phyloP scores from a whole-genome alignment of 208 protist genomes.

The Wallacemonas sp. region DNA sequence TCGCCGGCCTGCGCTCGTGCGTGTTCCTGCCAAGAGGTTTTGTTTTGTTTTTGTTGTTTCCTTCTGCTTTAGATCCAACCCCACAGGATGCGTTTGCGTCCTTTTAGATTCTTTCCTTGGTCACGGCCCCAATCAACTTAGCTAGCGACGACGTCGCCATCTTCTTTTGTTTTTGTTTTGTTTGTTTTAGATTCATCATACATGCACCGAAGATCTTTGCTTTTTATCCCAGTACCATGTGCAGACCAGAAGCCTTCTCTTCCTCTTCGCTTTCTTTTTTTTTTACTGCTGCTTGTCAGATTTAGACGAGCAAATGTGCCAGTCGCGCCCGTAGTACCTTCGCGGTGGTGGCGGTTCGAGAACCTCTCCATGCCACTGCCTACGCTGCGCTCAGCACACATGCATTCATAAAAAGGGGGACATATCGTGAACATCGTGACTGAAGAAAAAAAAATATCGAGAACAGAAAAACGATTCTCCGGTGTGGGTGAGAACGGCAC shows the following conservation, averaged over 20 bases:
- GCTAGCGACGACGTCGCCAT: neutral
- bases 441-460: conserved; percentile 2
- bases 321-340: too few relatives aligned
- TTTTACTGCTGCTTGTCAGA: neutral
- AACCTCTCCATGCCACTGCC: neutral
- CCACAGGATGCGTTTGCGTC: neutral
- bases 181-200: neutral
- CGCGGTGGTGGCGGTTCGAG: too few relatives aligned
- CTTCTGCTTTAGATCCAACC: neutral
- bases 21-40: too few relatives aligned
- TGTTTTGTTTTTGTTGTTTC: conserved; percentile 2
- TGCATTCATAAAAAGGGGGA: conserved; percentile 9
- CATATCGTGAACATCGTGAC: neutral
- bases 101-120: neutral
- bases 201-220: conserved; percentile 4
- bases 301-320: too few relatives aligned
- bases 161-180: neutral
- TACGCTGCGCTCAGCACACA: neutral
- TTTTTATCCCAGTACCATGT: neutral
- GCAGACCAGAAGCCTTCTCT: neutral
- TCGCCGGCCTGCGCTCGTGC: too few relatives aligned
- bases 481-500: too few relatives aligned
- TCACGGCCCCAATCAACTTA: neutral
- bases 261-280: neutral
- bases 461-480: conserved; percentile 10